Percentiles rank a stretch among this genome's conserved stretches.
Evolutionary conservation across 805 yeast species (phyloP).

Genomic region (Hanseniaspora jakobsenii): DNA sequence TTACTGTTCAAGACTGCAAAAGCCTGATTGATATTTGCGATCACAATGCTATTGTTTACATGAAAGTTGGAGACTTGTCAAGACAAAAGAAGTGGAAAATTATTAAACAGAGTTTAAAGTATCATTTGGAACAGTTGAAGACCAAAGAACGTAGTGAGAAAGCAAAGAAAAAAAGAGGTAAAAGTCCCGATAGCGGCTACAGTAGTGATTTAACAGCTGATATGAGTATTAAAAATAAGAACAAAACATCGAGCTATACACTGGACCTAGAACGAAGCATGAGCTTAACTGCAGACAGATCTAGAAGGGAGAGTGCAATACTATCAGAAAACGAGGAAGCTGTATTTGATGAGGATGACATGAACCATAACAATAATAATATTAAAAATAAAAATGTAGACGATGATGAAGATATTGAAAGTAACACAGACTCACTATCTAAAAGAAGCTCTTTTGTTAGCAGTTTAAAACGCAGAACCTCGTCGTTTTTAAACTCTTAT

Average conservation of each 20-base stretch:
- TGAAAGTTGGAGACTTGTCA: conserved; percentile 24
- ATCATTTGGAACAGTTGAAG: conserved; percentile 14
- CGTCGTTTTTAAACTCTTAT: neutral
- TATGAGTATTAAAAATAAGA: neutral
- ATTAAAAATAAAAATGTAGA: neutral
- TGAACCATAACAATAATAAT: too few relatives aligned
- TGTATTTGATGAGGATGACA: neutral
- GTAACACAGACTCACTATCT: conserved; percentile 8
- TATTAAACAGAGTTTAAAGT: conserved; percentile 26
- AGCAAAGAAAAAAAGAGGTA: neutral
- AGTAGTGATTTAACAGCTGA: too few relatives aligned
- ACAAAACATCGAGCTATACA: neutral
- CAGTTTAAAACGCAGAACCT: conserved; percentile 8
- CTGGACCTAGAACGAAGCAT: too few relatives aligned
- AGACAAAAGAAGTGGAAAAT: conserved; percentile 27
- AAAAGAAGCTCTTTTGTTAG: conserved; percentile 11
- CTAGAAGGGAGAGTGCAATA: too few relatives aligned
- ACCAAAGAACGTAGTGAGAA: neutral
- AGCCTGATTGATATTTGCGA: conserved; percentile 23
- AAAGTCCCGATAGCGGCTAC: too few relatives aligned
- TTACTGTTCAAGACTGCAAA: conserved; percentile 12
- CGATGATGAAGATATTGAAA: conserved; percentile 1
- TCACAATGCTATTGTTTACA: conserved; percentile 27
- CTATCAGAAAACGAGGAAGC: conserved; percentile 6
- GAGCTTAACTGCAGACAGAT: too few relatives aligned